These are phyloP conservation scores for Aureobasidium lini DNA, from an alignment of 2,329 filamentous ascomycete genomes.

Conservation along the genomic window DNA sequence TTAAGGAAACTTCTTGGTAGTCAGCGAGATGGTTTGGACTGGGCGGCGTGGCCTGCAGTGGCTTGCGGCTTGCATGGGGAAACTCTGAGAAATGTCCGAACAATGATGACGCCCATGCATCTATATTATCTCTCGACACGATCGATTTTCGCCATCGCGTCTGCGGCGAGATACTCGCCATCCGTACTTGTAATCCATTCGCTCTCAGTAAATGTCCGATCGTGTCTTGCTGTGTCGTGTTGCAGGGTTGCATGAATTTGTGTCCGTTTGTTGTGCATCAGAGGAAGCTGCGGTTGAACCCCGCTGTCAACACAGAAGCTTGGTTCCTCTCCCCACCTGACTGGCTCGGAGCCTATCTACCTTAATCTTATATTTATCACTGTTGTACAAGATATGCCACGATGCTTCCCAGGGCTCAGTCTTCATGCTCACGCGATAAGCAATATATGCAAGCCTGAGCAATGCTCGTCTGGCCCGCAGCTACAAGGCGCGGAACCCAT, in stretches of 20 bases:
- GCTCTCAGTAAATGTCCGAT: not conserved
- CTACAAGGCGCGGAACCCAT: not conserved
- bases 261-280: not conserved
- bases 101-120: constrained; percentile 8
- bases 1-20: not conserved
- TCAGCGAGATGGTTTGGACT: not conserved
- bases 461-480: not conserved
- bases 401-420: not conserved
- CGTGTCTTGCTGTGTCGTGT: not conserved
- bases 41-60: not conserved
- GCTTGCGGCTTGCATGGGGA: constrained; percentile 9
- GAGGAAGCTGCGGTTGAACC: not conserved
- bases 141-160: not conserved
- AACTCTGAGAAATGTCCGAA: constrained; percentile 6
- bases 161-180: not conserved
- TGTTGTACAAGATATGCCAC: constrained; percentile 5
- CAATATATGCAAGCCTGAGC: constrained; percentile 1
- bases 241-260: not conserved
- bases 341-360: constrained; percentile 1
- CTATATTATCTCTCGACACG: not conserved
- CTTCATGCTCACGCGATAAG: not conserved
- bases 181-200: not conserved
- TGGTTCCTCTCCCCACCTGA: not conserved
- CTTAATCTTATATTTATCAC: not conserved
- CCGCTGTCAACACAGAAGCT: constrained; percentile 8